Percentiles rank a stretch among this genome's conserved stretches.
Conservation (phyloP, 108 stramenopile species). For the Skeletonema tropicum region DNA sequence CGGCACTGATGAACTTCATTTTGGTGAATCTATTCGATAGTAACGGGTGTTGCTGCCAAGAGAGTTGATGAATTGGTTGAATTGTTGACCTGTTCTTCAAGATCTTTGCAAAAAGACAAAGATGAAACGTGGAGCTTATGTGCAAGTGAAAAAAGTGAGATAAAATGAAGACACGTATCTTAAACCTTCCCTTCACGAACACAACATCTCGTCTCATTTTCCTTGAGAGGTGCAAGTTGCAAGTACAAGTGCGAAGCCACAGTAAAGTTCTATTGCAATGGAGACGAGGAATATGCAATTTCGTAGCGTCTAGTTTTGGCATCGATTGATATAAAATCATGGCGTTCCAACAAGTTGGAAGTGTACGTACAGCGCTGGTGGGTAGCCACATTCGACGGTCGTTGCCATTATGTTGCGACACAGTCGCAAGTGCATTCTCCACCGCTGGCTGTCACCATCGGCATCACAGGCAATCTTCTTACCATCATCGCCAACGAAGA, state of each 20-base stretch:
- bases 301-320: no score
- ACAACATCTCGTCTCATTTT: not conserved
- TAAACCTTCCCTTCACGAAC: no score
- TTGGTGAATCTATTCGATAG: not conserved
- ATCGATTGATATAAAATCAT: not conserved
- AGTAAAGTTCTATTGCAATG: no score
- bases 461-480: not conserved
- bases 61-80: not conserved
- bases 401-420: not conserved
- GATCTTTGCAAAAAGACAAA: not conserved
- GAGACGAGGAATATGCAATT: no score
- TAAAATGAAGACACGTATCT: not conserved
- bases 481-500: not conserved
- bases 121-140: not conserved
- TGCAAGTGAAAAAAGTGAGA: not conserved
- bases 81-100: not conserved
- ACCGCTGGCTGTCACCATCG: not conserved
- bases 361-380: not conserved
- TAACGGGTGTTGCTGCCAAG: not conserved
- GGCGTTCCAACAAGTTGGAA: not conserved
- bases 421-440: not conserved
- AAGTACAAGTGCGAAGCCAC: no score
- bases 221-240: no score
- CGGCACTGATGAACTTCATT: slow-evolving; percentile 39
- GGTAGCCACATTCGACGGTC: not conserved